Conservation (phyloP, 306 rosid genomes). For the Cicer pinnatifidum region DNA sequence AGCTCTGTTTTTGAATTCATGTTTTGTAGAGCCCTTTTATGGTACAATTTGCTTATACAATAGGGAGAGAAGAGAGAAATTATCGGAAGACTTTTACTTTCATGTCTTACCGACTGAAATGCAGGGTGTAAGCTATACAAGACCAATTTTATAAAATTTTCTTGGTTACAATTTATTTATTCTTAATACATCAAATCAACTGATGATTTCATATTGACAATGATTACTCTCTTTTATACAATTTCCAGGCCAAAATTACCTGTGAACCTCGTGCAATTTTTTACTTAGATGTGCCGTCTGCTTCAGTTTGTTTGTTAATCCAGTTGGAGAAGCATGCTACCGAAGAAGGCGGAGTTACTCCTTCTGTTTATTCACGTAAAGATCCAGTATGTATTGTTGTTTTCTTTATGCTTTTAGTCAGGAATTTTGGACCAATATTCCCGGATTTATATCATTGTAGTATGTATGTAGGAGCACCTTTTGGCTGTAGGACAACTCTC, state of each 20-base stretch:
- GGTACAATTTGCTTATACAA: constrained; percentile 98
- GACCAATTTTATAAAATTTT: constrained; percentile 13
- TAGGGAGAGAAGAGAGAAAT: constrained; percentile 92
- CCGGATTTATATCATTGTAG: background rate
- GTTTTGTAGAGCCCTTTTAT: constrained; percentile 81
- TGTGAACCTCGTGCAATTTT: constrained; percentile 76
- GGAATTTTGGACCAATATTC: background rate
- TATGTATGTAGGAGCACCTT: constrained; percentile 32
- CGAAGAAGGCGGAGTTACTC: constrained; percentile 91
- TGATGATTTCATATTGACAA: constrained; percentile 34
- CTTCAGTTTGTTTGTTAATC: constrained; percentile 90
- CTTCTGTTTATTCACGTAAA: constrained; percentile 97
- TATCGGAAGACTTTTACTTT: constrained; percentile 93
- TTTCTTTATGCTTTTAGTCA: constrained; percentile 31
- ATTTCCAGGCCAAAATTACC: constrained; percentile 61
- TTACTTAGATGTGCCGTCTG: constrained; percentile 89
- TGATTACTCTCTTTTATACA: constrained; percentile 29
- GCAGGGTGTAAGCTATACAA: constrained; percentile 70
- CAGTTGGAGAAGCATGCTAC: constrained; percentile 98
- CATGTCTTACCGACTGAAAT: constrained; percentile 69
- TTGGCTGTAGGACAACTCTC: background rate
- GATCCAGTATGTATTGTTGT: constrained; percentile 72
- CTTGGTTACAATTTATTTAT: background rate
- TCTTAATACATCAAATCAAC: constrained; percentile 5
- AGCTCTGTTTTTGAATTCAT: constrained; percentile 45